Evolutionary conservation across 2,329 filamentous ascomycete species (phyloP), one percentile per base, ranked within the genome.

Genomic region (Trichoderma sp.): DNA sequence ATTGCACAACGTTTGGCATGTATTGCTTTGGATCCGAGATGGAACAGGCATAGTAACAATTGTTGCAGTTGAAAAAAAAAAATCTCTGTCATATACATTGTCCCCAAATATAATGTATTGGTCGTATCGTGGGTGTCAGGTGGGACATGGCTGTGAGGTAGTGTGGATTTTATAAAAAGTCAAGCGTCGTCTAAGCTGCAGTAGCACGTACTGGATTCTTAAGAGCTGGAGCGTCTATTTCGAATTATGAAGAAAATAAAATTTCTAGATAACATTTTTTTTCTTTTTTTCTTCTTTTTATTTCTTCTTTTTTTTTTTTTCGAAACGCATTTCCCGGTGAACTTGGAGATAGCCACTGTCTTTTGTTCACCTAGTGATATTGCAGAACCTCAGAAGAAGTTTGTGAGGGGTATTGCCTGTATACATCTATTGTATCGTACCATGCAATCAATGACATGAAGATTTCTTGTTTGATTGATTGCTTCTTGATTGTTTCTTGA

Each of bases 1-100:
- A 32, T 42, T 63, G 35, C 50, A 67, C 59, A 48, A 68, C 68
- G 67, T 70, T 69, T 68, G 25, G 22, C 35, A 27, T 48, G 69
- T 70, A 64, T 54, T 42, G 53, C 22, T 25, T n/a, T 54, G 42
- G 45, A 42, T 52, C 45, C 53, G 19, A 13, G 50, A 42, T 29
- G 64, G 61, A 60, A n/a, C 45, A 68, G 54, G 34, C 39, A 52
- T 52, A 64, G 52, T 68, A 60, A 68, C 67, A 58, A 32, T 52
- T 42, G 27, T 52, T 56, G 42, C 59, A 68, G 67, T 64, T 68
- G 53, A 64, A 60, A 37, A 67, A 53, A 53, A 32, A 19, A 58
- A 66, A 27, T 35, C 42, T 9, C n/a, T 15, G 22, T 37, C 27
- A 50, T n/a, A 59, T 52, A 53, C 4, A 52, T 19, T 9, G 32